Percentiles rank a stretch among this genome's conserved stretches.
These are phyloP conservation scores for Endotrypanum monterogeii DNA, from an alignment of 208 protist genomes.

Conservation along the genomic window DNA sequence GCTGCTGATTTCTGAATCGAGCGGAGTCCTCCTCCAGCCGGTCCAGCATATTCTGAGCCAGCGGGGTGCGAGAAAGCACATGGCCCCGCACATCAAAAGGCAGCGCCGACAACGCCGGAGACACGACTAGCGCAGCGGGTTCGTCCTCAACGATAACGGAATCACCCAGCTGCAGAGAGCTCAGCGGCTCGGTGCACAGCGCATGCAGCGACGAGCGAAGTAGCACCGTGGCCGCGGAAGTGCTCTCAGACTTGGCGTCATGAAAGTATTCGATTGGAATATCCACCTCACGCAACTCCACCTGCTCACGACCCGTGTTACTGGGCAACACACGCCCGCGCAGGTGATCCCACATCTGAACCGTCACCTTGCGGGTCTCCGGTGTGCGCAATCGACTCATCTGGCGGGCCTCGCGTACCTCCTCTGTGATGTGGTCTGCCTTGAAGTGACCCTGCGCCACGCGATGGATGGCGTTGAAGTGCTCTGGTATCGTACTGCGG, in stretches of 20 bases:
- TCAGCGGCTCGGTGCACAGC: conserved; percentile 46
- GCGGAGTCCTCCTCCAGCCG: conserved; percentile 74
- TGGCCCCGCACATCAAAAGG: conserved; percentile 75
- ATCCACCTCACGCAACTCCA: conserved; percentile 35
- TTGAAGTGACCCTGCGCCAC: conserved; percentile 36
- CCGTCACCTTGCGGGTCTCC: conserved; percentile 16
- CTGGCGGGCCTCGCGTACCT: conserved; percentile 23
- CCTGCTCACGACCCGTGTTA: conserved; percentile 28
- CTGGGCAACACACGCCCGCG: conserved; percentile 31
- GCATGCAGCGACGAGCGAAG: conserved; percentile 34
- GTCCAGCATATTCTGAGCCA: conserved; percentile 78
- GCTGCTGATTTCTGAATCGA: conserved; percentile 59
- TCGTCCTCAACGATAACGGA: conserved; percentile 26
- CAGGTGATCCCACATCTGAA: conserved; percentile 38
- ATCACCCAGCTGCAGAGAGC: conserved; percentile 28
- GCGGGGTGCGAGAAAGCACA: conserved; percentile 40
- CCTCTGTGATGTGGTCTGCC: conserved; percentile 16
- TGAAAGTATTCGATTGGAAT: conserved; percentile 31
- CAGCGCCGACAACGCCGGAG: conserved; percentile 29
- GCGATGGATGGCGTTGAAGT: conserved; percentile 42
- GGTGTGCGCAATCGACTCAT: conserved; percentile 28
- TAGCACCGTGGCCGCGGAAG: neutral
- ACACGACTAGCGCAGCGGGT: neutral
- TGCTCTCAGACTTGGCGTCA: neutral
- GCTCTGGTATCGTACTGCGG: conserved; percentile 26